Percentiles rank a stretch among this genome's conserved stretches.
Evolutionary conservation across 768 basidiomycete species (phyloP).

Genomic region (Hortiboletus campestris): DNA sequence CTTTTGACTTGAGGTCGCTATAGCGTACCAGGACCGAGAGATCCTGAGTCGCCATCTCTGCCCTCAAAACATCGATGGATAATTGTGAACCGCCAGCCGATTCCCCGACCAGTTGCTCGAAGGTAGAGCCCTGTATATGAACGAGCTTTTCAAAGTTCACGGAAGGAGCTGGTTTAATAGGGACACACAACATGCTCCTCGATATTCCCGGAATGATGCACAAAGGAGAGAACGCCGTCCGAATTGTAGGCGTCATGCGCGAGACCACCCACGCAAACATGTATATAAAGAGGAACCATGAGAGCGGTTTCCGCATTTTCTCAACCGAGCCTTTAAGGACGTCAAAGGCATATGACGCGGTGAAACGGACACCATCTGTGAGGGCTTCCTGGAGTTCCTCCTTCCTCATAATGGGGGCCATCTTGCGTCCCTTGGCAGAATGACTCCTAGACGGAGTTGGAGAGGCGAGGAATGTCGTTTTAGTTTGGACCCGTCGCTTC

Average conservation of each 20-base stretch:
- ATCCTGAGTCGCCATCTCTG: constrained; percentile 75
- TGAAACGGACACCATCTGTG: constrained; percentile 24
- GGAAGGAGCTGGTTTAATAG: constrained; percentile 23
- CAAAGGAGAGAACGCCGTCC: constrained; percentile 51
- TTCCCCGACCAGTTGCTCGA: constrained; percentile 62
- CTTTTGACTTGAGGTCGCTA: constrained; percentile 61
- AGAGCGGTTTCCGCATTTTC: constrained; percentile 56
- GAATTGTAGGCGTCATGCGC: constrained; percentile 43
- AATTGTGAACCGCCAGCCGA: constrained; percentile 57
- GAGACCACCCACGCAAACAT: constrained; percentile 46
- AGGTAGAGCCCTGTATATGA: constrained; percentile 56
- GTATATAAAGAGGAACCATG: constrained; percentile 50
- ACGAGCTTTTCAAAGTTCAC: constrained; percentile 63
- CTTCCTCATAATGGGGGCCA: constrained; percentile 27
- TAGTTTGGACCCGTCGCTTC: constrained; percentile 28
- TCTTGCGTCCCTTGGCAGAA: constrained; percentile 26
- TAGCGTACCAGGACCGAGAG: constrained; percentile 58
- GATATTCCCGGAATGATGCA: constrained; percentile 64
- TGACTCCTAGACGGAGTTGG: constrained; percentile 20
- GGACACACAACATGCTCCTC: constrained; percentile 42
- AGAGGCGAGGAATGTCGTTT: constrained; percentile 21
- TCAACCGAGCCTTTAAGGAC: constrained; percentile 46
- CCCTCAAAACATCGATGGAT: constrained; percentile 68
- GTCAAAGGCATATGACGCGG: constrained; percentile 44
- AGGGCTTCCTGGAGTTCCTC: constrained; percentile 24